Evolutionary conservation across 768 basidiomycete genomes (phyloP).

Genomic region (Pulveroboletus frians): DNA sequence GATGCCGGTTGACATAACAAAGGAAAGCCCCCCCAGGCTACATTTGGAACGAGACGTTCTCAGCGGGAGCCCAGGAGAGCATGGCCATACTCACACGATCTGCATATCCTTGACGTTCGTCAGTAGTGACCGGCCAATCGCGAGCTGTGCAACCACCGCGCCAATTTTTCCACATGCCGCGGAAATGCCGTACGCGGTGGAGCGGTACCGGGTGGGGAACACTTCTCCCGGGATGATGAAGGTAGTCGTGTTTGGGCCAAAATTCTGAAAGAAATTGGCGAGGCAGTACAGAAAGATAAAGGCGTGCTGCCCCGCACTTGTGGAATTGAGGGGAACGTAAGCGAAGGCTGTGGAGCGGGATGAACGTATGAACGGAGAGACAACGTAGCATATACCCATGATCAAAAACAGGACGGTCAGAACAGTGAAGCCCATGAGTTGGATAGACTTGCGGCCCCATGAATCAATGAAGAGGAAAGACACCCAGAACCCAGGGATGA

Average conservation of each 20-base stretch:
- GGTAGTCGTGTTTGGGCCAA: constrained; percentile 47
- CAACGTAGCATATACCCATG: constrained; percentile 49
- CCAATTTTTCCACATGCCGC: constrained; percentile 72
- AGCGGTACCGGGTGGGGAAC: constrained; percentile 72
- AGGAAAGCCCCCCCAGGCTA: constrained; percentile 71
- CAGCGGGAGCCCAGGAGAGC: background rate
- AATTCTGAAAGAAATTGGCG: constrained; percentile 16
- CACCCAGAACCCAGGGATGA: constrained; percentile 52
- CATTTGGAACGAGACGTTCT: background rate
- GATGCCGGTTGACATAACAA: constrained; percentile 82
- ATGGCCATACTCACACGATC: constrained; percentile 51
- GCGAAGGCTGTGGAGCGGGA: constrained; percentile 47
- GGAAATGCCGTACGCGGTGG: constrained; percentile 70
- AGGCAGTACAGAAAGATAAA: constrained; percentile 34
- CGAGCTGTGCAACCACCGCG: constrained; percentile 75
- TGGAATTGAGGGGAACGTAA: constrained; percentile 52
- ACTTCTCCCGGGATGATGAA: constrained; percentile 75
- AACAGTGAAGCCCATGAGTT: constrained; percentile 63
- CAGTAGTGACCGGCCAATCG: constrained; percentile 59
- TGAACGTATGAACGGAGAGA: background rate
- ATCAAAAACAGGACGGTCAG: constrained; percentile 62
- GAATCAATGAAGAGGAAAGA: constrained; percentile 64
- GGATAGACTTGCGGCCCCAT: constrained; percentile 70
- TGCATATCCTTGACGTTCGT: constrained; percentile 49
- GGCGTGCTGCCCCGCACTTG: constrained; percentile 45